Conservation (phyloP, 2,329 filamentous ascomycete species). For the Aspergillus sp. region DNA sequence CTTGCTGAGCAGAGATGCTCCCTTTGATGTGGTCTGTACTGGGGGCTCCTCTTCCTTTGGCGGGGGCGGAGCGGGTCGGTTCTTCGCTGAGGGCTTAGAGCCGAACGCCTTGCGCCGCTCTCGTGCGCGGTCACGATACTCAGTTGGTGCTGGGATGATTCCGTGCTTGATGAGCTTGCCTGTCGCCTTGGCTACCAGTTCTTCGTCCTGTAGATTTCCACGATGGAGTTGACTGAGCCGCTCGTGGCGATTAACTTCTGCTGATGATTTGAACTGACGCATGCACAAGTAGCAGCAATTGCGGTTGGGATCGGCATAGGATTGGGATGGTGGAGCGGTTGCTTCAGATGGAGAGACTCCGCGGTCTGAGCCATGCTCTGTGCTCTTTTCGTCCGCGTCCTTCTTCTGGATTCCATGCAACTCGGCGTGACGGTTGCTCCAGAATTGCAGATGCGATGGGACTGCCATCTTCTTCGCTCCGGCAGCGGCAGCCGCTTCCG, state of each 20-base stretch:
- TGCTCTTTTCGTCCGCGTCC: conserved; percentile 28
- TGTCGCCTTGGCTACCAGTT: conserved; percentile 44
- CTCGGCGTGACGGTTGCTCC: conserved; percentile 70
- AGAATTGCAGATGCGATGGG: conserved; percentile 68
- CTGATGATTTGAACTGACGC: conserved; percentile 57
- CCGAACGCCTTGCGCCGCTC: conserved; percentile 51
- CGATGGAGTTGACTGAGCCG: conserved; percentile 59
- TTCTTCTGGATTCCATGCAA: conserved; percentile 56
- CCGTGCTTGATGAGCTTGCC: conserved; percentile 48
- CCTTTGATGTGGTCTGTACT: conserved; percentile 45
- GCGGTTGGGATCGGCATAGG: conserved; percentile 61
- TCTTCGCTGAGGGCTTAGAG: conserved; percentile 25
- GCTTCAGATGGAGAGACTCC: conserved; percentile 26
- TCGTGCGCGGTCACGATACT: conserved; percentile 51
- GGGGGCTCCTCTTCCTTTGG: conserved; percentile 34
- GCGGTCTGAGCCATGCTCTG: conserved; percentile 25
- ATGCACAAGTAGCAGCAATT: conserved; percentile 65
- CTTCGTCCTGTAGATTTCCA: conserved; percentile 55
- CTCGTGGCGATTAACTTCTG: conserved; percentile 62
- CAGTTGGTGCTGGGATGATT: conserved; percentile 35
- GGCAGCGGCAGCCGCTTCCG: conserved; percentile 40
- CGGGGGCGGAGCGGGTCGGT: conserved; percentile 25
- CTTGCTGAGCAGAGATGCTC: conserved; percentile 53
- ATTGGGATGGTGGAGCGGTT: conserved; percentile 50
- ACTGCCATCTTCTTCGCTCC: conserved; percentile 52